A percentile compares a stretch with the other conserved stretches of the same genome.
phyloP scores from a whole-genome alignment of 1,139 yeast genomes.

The Scheffersomyces segobiensis region DNA sequence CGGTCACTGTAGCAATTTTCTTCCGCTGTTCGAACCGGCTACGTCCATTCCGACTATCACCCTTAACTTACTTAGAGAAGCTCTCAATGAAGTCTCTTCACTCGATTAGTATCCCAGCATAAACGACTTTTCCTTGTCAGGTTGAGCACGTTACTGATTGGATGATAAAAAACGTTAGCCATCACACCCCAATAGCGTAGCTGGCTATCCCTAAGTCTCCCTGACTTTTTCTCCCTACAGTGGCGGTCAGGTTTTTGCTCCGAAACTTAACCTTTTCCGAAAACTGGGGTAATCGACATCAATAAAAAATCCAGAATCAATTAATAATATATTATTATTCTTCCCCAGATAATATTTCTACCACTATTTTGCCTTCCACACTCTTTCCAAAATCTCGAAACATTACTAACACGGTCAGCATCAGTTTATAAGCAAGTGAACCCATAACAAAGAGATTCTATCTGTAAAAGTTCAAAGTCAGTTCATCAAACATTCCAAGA shows the following conservation, averaged over 20 bases:
- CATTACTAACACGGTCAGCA: neutral
- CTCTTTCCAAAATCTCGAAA: neutral
- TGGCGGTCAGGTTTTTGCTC: neutral
- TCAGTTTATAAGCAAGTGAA: neutral
- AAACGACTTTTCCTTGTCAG: neutral
- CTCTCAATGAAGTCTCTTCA: too few relatives aligned
- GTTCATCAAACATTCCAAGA: too few relatives aligned
- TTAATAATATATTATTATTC: neutral
- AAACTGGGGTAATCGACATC: neutral
- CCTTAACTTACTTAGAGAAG: neutral
- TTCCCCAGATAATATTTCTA: neutral
- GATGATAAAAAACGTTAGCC: neutral
- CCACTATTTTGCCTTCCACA: neutral
- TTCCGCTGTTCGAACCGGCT: neutral
- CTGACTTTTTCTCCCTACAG: neutral
- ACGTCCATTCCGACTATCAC: neutral
- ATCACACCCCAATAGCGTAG: neutral
- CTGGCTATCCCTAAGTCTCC: neutral
- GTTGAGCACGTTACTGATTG: neutral
- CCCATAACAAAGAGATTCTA: neutral
- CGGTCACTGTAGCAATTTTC: neutral
- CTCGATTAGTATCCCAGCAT: too few relatives aligned
- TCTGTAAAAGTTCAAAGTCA: neutral
- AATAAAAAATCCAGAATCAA: neutral
- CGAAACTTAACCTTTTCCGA: neutral